These are phyloP conservation scores for Triticum dicoccoides DNA, from an alignment of 176 grass and related monocot genomes.

Conservation along the genomic window DNA sequence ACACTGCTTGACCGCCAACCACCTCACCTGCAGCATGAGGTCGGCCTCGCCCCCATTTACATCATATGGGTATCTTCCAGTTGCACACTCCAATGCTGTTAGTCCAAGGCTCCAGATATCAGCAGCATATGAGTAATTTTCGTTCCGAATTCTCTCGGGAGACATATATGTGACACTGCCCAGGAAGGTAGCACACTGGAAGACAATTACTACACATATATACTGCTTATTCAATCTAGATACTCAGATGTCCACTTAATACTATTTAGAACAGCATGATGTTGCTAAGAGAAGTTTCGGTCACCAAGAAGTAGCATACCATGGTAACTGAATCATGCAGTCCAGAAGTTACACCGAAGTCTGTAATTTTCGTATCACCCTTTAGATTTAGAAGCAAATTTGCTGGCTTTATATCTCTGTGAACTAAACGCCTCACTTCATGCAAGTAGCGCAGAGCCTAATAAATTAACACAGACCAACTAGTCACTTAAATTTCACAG, in stretches of 20 bases:
- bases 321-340: constrained; percentile 83
- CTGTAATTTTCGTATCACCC: constrained; percentile 83
- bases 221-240: constrained; percentile 27
- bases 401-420: constrained; percentile 98
- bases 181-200: constrained; percentile 96
- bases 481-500: constrained; percentile 19
- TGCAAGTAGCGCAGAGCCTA: constrained; percentile 91
- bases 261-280: constrained; percentile 17
- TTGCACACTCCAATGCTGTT: constrained; percentile 83
- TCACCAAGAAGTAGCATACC: constrained; percentile 57
- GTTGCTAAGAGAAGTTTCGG: constrained; percentile 20
- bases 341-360: constrained; percentile 87
- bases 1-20: background rate
- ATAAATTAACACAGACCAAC: constrained; percentile 26
- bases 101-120: constrained; percentile 99
- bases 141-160: constrained; percentile 96
- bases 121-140: constrained; percentile 82
- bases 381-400: constrained; percentile 94
- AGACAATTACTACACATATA: constrained; percentile 47
- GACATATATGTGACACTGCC: constrained; percentile 99
- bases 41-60: constrained; percentile 84
- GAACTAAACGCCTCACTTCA: constrained; percentile 77
- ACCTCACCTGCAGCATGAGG: constrained; percentile 82
- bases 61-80: constrained; percentile 87
- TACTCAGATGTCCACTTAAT: constrained; percentile 4